Evolutionary conservation across 2,329 filamentous ascomycete genomes (phyloP), one percentile per base, ranked within the genome.

Genomic region (Fusarium ambrosium): DNA sequence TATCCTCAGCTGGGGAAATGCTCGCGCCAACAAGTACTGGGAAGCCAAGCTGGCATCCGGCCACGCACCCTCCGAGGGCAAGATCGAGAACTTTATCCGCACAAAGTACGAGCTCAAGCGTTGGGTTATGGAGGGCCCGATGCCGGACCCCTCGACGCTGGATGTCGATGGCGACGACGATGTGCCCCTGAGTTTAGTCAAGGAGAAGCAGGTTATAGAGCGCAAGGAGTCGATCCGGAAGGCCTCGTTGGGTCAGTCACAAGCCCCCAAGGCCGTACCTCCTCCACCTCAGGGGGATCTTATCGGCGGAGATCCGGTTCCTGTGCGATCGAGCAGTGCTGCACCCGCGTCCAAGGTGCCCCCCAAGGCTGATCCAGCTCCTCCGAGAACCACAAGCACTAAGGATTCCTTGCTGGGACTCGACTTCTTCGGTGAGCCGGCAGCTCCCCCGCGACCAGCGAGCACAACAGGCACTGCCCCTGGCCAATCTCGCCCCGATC

Each of bases 51-150:
- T 99, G 80, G 95, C 96, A 3, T 86, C 93, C 16, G 95, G 95
- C 69, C 97, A 99, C 84, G 91, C 96, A 56, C 97, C 97, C 1
- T 98, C 96, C 24, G 97, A 99, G 86, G 90, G 94, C 77, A 99
- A 99, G 89, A 98, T 99, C 79, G 97, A 99, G 89, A 99, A 98
- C 87, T 99, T 99, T 81, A 98, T 99, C 79, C 92, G 97, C 77
- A 99, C 97, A 66, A 99, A 99, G 85, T 99, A 99, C 84, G 97
- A 99, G 83, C 93, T 97, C 64, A 98, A 98, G 90, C 90, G 97
- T 86, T 99, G 97, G 97, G 93, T 95, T n/a, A 98, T 98, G 95
- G 97, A 99, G 71, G 97, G 97, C 2, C 92, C 92, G 6, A 96
- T 97, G 81, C 97, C 97, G 6, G 95, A 98, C 81, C 97, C 97